Percentiles rank a stretch among this genome's conserved stretches.
These are phyloP conservation scores for Moricandia moricandioides DNA, from an alignment of 345 rosid species.

Conservation along the genomic window DNA sequence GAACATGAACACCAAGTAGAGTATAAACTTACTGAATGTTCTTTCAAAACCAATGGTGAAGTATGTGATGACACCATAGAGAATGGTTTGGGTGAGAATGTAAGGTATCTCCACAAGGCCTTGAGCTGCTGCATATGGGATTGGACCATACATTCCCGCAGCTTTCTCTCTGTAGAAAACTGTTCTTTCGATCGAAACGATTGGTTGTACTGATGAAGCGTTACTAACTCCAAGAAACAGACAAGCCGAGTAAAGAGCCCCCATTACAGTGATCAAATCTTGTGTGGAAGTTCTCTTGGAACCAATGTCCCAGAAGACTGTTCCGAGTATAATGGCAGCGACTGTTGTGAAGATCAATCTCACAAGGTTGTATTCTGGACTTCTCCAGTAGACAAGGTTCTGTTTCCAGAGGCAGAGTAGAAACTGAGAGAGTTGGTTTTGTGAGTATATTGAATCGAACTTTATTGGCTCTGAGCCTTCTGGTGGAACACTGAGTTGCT, in stretches of 20 bases:
- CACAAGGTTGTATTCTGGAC: constrained; percentile 77
- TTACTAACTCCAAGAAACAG: constrained; percentile 84
- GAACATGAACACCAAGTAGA: constrained; percentile 78
- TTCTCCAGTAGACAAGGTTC: constrained; percentile 92
- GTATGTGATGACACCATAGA: constrained; percentile 77
- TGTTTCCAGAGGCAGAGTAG: constrained; percentile 71
- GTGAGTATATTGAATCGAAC: constrained; percentile 58
- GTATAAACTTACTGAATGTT: constrained; percentile 65
- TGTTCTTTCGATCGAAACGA: constrained; percentile 81
- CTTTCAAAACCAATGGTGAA: constrained; percentile 78
- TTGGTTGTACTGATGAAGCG: constrained; percentile 86
- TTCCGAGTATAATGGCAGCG: constrained; percentile 68
- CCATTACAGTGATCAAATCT: constrained; percentile 64
- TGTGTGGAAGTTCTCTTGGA: constrained; percentile 55
- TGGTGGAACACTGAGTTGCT: constrained; percentile 53
- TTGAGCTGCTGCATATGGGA: constrained; percentile 78
- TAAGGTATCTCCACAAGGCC: constrained; percentile 95
- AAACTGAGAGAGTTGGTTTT: constrained; percentile 53
- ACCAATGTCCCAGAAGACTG: constrained; percentile 81
- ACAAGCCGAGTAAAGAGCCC: constrained; percentile 81
- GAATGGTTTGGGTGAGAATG: constrained; percentile 61
- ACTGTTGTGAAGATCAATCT: constrained; percentile 55
- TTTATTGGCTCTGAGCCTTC: constrained; percentile 61
- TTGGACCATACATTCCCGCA: constrained; percentile 82
- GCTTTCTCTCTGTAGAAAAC: constrained; percentile 92